Base-by-base conservation (phyloP, 495 filamentous ascomycete genomes). In the Cladorrhinum samala region DNA sequence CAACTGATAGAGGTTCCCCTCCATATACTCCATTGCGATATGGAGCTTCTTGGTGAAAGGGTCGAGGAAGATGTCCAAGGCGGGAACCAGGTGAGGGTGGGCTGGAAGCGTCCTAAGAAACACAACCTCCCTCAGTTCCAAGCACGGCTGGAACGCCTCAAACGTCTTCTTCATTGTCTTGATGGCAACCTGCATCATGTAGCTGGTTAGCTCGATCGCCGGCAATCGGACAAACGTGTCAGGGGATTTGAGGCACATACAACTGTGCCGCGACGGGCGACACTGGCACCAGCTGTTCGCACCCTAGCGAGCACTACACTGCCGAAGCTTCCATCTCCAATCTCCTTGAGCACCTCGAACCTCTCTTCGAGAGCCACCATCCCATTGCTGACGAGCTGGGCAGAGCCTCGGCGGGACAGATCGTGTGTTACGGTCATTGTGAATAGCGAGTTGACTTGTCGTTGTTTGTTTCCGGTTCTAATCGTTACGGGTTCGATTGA, bases 131-230 rank as follows among this genome's bases (percentile, higher is more conserved):
- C 93, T 82, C 42, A 99, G 76, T 64, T 99, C 93, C 54, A 95
- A 67, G 67, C 94, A 97, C 38, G 88, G 88, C 19, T 77, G 71
- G 63, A 97, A 88, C 3, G 88, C 92, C 36, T 97, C 91, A 59
- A 97, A 99, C 0, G 87, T 89, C 80, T 99, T 99, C 79, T 99
- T 99, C 94, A 99, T 97, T 16, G 93, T 96, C 76, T 99, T 99
- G 67, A 99, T 96, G 2, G 93, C 93, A 60, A 98, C 90, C 93
- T 98, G 51, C 9, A 36, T 9, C 21, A 46, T 2, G 16, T 13
- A 33, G 6, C 27, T 6, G 5, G 27, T 33, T 33, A 33, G 27
- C 27, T 6, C n/a, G n/a, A n/a, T n/a, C n/a, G n/a, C n/a, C n/a
- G n/a, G n/a, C n/a, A n/a, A n/a, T n/a, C n/a, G n/a, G n/a, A n/a